Base-by-base conservation (phyloP, 495 filamentous ascomycete genomes). In the Aspergillus heteromorphus region DNA sequence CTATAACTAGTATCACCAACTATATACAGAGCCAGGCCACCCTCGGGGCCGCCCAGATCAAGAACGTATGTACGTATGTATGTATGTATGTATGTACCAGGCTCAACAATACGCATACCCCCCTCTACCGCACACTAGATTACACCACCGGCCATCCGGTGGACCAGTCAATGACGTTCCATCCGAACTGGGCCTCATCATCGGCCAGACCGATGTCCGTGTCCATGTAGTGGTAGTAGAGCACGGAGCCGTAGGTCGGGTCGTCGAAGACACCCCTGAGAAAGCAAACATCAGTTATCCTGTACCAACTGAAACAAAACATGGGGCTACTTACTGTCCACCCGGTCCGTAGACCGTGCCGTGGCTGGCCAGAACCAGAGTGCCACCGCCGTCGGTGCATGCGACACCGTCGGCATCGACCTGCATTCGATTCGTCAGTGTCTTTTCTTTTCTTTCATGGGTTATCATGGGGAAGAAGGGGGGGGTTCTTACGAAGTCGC, bases 211-310 rank as follows among this genome's bases (percentile, higher is more conserved):
- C 86, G 56, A 89, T 73, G 3, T 57, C 79, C 0, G 81, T 87
- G 60, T 90, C 77, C 19, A 83, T 67, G 36, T 89, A 89, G 59
- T 89, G 85, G 58, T 90, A 89, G 63, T 89, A 89, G 14, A 89
- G 73, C 13, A 89, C 74, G 25, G 81, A 65, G 1, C 77, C 76
- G 0, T 72, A 56, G 7, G 53, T 66, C 1, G 75, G 66, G 62
- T 82, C 79, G 25, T 68, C 72, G 51, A 70, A 79, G 0, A 83
- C 71, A 29, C 78, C 80, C 60, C 71, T 73, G n/a, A 38, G 0
- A 41, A 4, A 8, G 13, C 14, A 23, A 72, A 51, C 65, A 58
- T 34, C 16, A 51, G 13, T 9, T 20, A 23, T 14, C 3, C 43
- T 42, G 6, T 11, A 23, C 23, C 21, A 14, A 20, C 25, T 17